phyloP scores from a whole-genome alignment of 1,284 basidiomycete species.

The Porogramme epimiltina region DNA sequence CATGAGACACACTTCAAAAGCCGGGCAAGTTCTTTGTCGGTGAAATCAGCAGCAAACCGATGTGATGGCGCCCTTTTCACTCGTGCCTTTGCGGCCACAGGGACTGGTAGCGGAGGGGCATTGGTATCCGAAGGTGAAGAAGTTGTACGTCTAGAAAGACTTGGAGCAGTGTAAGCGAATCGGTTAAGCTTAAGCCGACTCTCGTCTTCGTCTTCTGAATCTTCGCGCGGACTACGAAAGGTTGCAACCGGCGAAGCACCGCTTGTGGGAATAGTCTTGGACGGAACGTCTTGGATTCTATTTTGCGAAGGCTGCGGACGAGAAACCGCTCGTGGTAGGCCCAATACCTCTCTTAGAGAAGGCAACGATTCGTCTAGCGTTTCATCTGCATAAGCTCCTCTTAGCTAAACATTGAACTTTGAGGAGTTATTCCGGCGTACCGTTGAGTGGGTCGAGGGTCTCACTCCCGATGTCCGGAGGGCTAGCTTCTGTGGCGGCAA shows the following conservation, averaged over 20 bases:
- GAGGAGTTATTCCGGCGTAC: too few species aligned
- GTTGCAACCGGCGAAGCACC: too few species aligned
- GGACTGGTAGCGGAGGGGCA: conserved; percentile 3
- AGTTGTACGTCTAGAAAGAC: conserved; percentile 2
- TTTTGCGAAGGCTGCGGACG: too few species aligned
- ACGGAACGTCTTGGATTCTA: too few species aligned
- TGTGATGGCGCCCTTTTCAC: conserved; percentile 2
- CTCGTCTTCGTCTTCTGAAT: neutral
- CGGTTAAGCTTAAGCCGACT: conserved; percentile 10
- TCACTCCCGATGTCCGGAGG: too few species aligned
- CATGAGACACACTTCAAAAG: conserved; percentile 68
- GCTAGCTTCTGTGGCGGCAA: too few species aligned
- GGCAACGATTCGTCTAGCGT: conserved; percentile 16
- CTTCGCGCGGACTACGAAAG: too few species aligned
- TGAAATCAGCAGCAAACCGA: conserved; percentile 38
- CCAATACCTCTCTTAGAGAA: conserved; percentile 11
- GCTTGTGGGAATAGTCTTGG: too few species aligned
- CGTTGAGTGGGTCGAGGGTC: too few species aligned
- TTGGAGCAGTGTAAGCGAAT: conserved; percentile 15
- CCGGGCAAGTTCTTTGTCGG: conserved; percentile 46
- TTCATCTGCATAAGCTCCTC: neutral
- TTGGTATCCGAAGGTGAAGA: conserved; percentile 11
- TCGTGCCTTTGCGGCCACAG: conserved; percentile 1
- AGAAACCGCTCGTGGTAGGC: conserved; percentile 1
- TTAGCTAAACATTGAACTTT: neutral